phyloP scores from a whole-genome alignment of 179 eudicot genomes.

The Spinacia oleracea region DNA sequence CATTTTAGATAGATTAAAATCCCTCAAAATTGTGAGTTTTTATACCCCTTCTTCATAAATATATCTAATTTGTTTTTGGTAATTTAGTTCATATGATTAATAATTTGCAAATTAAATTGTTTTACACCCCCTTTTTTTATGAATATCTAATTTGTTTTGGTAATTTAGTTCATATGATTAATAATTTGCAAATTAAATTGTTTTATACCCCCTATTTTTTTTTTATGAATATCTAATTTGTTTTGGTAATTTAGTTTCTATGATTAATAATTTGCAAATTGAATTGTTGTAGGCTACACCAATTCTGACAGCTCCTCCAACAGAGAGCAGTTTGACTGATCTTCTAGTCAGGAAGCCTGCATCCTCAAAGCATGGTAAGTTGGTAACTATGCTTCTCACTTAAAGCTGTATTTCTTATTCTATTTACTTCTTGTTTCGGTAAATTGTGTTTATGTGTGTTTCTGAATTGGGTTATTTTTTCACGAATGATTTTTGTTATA shows the following conservation, averaged over 20 bases:
- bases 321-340: constrained; percentile 84
- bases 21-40: constrained; percentile 61
- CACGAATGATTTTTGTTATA: too few relatives aligned
- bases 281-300: constrained; percentile 61
- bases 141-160: background rate
- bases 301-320: constrained; percentile 57
- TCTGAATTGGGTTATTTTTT: background rate
- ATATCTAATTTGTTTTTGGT: background rate
- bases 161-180: background rate
- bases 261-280: background rate
- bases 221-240: background rate
- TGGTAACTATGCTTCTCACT: constrained; percentile 23
- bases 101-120: too few relatives aligned
- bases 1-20: constrained; percentile 56
- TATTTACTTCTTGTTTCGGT: background rate
- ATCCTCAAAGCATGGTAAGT: constrained; percentile 46
- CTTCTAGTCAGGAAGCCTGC: constrained; percentile 80
- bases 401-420: background rate
- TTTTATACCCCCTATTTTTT: too few relatives aligned
- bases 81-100: background rate
- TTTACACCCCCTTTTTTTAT: too few relatives aligned
- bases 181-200: too few relatives aligned
- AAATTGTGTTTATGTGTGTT: background rate
- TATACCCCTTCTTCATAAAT: background rate
- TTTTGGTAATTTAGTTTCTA: background rate